Evolutionary conservation across 2,329 filamentous ascomycete genomes (phyloP), one percentile per base, ranked within the genome.

Genomic region (Cytospora chrysosperma): DNA sequence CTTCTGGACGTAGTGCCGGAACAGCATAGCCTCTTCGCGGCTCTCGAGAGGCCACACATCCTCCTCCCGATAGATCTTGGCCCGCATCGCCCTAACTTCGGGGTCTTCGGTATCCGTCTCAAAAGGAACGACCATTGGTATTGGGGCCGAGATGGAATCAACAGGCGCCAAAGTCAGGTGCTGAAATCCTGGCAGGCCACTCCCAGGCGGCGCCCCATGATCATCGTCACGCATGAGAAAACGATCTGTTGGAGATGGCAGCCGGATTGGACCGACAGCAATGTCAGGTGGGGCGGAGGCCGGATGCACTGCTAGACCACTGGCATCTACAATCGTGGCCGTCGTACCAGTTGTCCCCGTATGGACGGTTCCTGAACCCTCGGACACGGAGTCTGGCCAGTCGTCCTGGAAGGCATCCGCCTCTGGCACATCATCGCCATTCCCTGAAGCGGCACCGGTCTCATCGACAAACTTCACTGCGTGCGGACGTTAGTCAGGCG

Each of bases 1-100:
- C 8, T 72, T 71, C 50, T 75, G 68, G 3, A 75, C 67, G 56
- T 70, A 76, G 30, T 76, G 74, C 4, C 72, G 70, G 32, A 75
- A 70, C 5, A 76, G 69, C 26, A 65, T 56, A 0, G 73, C 74
- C 56, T 75, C 70, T 19, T 67, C 67, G 17, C 61, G 62, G 30
- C 69, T 64, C 3, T 68, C 52, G 1, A 76, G 67, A 1, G 74
- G 74, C 67, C 69, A 75, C 30, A 68, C 63, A 2, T 72, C 67
- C 26, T 65, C 34, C 3, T 65, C 65, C 4, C 68, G 61, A 50
- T 73, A 74, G 21, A 72, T 67, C 26, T 56, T 67, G 19, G 65
- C 56, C 32, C 63, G 50, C 49, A 65, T 59, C 13, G 59, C 62
- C 21, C 40, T 40, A 4, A 65, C 59, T 26, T 62, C 63, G 4